Evolutionary conservation across 495 filamentous ascomycete genomes (phyloP).

Genomic region (Trichoderma orchidacearum): DNA sequence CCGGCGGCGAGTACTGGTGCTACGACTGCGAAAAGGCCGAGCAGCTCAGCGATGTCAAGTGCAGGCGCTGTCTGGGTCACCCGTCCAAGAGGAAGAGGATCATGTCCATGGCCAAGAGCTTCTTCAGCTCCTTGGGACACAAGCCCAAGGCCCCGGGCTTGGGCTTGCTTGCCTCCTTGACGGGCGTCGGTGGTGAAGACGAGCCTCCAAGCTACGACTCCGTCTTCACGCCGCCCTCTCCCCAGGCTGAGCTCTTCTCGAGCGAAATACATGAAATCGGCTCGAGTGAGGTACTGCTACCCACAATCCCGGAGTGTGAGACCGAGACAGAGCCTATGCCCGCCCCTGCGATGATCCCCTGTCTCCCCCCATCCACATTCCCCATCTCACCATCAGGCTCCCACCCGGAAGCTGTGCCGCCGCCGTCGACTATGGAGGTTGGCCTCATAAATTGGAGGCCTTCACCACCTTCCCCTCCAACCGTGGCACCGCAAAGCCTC

Average conservation of each 20-base stretch:
- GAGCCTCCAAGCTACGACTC: slow-evolving; percentile 31
- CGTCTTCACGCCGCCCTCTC: slow-evolving; percentile 4
- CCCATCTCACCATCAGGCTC: slow-evolving; percentile 5
- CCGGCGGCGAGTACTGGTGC: slow-evolving; percentile 31
- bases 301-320: slow-evolving; percentile 4
- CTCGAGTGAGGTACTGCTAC: slow-evolving; percentile 18
- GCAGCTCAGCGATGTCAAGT: slow-evolving; percentile 32
- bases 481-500: not conserved
- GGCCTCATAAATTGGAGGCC: not conserved
- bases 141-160: slow-evolving; percentile 9
- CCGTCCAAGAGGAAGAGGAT: slow-evolving; percentile 32
- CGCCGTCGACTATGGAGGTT: not conserved
- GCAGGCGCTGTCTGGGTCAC: slow-evolving; percentile 28
- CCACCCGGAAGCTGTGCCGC: not conserved
- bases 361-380: slow-evolving; percentile 6
- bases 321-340: slow-evolving; percentile 13
- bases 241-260: slow-evolving; percentile 21
- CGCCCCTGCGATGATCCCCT: not conserved
- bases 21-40: slow-evolving; percentile 33
- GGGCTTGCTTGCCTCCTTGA: not conserved
- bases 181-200: not conserved
- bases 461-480: not conserved
- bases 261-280: slow-evolving; percentile 31
- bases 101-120: slow-evolving; percentile 30
- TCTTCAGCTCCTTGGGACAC: slow-evolving; percentile 33